phyloP scores from a whole-genome alignment of 208 protist genomes.

The Kentomonas sorsogonicus region DNA sequence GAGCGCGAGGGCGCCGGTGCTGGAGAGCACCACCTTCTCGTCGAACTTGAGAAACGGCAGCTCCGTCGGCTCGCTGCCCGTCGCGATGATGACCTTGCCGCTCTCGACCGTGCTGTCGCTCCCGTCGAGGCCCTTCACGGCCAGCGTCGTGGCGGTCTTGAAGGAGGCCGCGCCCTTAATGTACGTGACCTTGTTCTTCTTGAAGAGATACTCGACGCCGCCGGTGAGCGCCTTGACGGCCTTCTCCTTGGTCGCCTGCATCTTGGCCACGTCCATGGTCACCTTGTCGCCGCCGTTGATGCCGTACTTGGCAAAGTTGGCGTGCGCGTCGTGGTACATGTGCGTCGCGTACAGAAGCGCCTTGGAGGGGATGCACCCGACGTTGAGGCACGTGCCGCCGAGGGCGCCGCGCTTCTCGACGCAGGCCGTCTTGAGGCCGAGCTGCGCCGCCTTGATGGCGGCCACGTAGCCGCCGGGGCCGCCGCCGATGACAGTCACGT shows the following conservation, averaged over 20 bases:
- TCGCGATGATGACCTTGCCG: slow-evolving; percentile 98
- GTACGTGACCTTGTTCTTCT: slow-evolving; percentile 99
- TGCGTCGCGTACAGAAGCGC: slow-evolving; percentile 98
- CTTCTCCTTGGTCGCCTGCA: slow-evolving; percentile 97
- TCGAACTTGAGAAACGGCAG: slow-evolving; percentile 96
- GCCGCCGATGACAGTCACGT: slow-evolving; percentile 98
- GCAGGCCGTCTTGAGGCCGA: slow-evolving; percentile 98
- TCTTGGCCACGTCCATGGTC: slow-evolving; percentile 90
- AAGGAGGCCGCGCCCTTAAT: slow-evolving; percentile 93
- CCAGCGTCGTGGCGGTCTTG: slow-evolving; percentile 46
- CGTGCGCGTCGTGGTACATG: slow-evolving; percentile 94
- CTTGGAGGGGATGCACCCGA: slow-evolving; percentile 99
- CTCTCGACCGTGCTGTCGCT: slow-evolving; percentile 85
- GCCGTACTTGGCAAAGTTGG: slow-evolving; percentile 92
- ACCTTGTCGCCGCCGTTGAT: slow-evolving; percentile 80
- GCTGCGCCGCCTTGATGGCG: slow-evolving; percentile 99
- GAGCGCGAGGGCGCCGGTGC: slow-evolving; percentile 96
- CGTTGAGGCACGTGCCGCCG: slow-evolving; percentile 99
- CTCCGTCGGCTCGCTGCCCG: slow-evolving; percentile 94
- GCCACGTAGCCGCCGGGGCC: slow-evolving; percentile 99
- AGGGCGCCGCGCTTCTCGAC: slow-evolving; percentile 97
- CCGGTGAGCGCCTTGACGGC: slow-evolving; percentile 92
- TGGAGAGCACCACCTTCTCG: slow-evolving; percentile 97
- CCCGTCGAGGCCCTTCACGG: slow-evolving; percentile 89
- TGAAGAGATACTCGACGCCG: slow-evolving; percentile 99